These are phyloP conservation scores for maize (Zea mays) DNA, from an alignment of 176 grass and related monocot species.

Conservation along the genomic window DNA sequence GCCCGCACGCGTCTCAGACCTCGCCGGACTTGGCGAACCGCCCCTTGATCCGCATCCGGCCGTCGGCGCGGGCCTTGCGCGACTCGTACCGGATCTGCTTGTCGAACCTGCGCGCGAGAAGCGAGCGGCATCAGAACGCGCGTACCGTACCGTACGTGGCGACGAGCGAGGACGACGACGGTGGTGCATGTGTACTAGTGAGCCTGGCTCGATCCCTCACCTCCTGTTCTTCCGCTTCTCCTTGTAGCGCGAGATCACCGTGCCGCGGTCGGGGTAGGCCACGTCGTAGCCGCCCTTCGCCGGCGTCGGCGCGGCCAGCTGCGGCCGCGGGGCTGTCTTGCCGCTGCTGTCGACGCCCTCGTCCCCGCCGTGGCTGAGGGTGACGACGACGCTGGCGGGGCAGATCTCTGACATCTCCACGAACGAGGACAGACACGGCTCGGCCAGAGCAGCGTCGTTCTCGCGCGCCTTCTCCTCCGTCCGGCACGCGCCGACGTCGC, in stretches of 20 bases:
- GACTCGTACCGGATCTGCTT: constrained; percentile 94
- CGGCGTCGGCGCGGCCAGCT: no score
- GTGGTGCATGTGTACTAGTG: no score
- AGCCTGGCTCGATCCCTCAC: constrained; percentile 20
- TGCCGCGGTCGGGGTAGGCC: constrained; percentile 56
- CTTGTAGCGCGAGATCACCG: constrained; percentile 79
- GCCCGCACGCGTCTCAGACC: background rate
- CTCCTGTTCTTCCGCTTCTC: constrained; percentile 95
- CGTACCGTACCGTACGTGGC: background rate
- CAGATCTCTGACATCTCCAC: constrained; percentile 50
- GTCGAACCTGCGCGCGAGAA: constrained; percentile 48
- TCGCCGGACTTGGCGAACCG: constrained; percentile 61
- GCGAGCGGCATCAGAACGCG: background rate
- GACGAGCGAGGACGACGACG: background rate
- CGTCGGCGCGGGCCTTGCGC: constrained; percentile 73
- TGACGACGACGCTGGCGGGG: constrained; percentile 23
- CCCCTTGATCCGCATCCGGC: constrained; percentile 75
- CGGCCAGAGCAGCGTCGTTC: constrained; percentile 32
- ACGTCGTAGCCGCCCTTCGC: constrained; percentile 42
- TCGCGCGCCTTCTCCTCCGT: constrained; percentile 6
- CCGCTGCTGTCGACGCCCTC: background rate
- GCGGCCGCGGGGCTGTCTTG: background rate
- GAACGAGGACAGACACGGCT: constrained; percentile 45
- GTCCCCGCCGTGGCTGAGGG: background rate
- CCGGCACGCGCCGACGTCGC: constrained; percentile 2